Conservation (phyloP, 345 rosid genomes). For the Odontarrhena argentea region DNA sequence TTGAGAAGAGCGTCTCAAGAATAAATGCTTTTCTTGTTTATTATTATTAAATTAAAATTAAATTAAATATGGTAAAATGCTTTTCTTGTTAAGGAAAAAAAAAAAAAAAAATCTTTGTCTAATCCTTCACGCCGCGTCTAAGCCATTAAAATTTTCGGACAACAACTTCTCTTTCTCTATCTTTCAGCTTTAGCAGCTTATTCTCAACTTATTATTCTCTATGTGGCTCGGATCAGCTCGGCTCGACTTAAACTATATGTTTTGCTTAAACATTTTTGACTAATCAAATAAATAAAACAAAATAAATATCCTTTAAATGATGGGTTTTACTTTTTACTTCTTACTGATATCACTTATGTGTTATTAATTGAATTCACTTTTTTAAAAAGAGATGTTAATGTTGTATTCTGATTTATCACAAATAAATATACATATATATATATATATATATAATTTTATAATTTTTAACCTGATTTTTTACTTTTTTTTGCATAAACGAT, state of each 20-base stretch:
- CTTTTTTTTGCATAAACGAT: too few species aligned
- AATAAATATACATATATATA: too few species aligned
- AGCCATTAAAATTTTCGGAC: conserved; percentile 25
- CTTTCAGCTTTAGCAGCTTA: conserved; percentile 20
- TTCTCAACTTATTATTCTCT: background rate
- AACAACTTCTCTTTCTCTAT: conserved; percentile 34
- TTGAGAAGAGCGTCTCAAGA: conserved; percentile 32
- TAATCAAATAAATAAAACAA: background rate
- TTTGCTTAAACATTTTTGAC: background rate
- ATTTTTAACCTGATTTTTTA: background rate
- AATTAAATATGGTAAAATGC: conserved; percentile 15
- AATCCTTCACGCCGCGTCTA: conserved; percentile 49
- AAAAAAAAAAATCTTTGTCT: conserved; percentile 37
- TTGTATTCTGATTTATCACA: too few species aligned
- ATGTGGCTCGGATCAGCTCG: conserved; percentile 13
- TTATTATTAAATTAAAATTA: background rate
- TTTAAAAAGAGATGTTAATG: too few species aligned
- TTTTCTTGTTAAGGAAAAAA: conserved; percentile 20
- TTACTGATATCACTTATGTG: too few species aligned
- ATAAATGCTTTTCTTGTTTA: conserved; percentile 39
- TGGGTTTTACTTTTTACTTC: background rate
- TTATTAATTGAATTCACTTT: too few species aligned
- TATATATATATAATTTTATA: background rate
- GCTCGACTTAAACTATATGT: background rate
- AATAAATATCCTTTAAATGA: background rate